phyloP scores from a whole-genome alignment of 2,329 filamentous ascomycete genomes.

The Phaeomoniella chlamydospora region DNA sequence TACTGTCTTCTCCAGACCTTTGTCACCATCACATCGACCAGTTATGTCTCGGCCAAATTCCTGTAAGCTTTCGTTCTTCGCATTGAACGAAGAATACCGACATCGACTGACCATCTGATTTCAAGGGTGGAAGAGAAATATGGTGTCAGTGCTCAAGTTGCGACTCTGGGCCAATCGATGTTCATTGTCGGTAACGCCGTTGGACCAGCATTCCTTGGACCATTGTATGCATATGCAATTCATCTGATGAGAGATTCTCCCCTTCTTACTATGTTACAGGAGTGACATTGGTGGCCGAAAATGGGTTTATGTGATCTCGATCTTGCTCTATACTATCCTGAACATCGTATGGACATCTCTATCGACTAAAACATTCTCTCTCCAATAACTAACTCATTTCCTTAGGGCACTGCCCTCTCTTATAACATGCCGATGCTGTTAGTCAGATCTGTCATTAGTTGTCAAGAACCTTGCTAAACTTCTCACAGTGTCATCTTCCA shows the following conservation, averaged over 20 bases:
- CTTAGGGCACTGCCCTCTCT: conserved; percentile 17
- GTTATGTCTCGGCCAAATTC: conserved; percentile 23
- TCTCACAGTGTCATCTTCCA: conserved; percentile 17
- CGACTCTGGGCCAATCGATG: conserved; percentile 25
- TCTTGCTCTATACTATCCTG: conserved; percentile 18
- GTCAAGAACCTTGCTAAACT: too few species aligned
- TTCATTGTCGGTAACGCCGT: conserved; percentile 28
- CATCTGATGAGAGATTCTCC: too few species aligned
- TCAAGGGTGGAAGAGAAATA: conserved; percentile 19
- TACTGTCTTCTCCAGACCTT: conserved; percentile 23
- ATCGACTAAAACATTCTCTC: neutral
- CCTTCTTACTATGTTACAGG: too few species aligned
- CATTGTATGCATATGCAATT: too few species aligned
- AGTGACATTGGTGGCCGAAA: conserved; percentile 28
- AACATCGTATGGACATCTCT: conserved; percentile 12
- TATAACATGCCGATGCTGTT: conserved; percentile 21
- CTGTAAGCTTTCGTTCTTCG: too few species aligned
- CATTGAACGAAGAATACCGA: too few species aligned
- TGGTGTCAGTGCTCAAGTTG: conserved; percentile 20
- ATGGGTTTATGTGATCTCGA: conserved; percentile 27
- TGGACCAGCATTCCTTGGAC: conserved; percentile 23
- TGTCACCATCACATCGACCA: conserved; percentile 23
- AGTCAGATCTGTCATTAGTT: too few species aligned
- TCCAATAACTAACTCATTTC: neutral
- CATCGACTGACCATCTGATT: too few species aligned